A percentile compares a stretch with the other conserved stretches of the same genome.
Conservation (phyloP, 495 filamentous ascomycete species). For the Hypomontagnella monticulosa region DNA sequence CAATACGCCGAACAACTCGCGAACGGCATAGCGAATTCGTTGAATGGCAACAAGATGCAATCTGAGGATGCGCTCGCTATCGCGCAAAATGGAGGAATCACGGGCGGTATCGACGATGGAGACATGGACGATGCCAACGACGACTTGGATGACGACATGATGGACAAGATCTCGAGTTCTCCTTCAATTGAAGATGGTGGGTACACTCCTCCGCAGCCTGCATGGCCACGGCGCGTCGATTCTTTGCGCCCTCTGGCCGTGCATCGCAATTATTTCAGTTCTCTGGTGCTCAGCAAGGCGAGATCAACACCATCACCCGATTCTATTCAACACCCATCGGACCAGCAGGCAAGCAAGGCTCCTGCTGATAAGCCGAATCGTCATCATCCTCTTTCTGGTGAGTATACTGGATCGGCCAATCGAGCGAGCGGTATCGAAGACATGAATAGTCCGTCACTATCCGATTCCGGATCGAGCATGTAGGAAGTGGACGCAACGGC, state of each 20-base stretch:
- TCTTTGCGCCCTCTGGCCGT: constrained; percentile 50
- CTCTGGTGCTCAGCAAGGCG: constrained; percentile 41
- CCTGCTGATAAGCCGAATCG: constrained; percentile 43
- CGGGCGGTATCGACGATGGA: constrained; percentile 69
- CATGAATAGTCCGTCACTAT: constrained; percentile 34
- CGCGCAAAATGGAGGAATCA: constrained; percentile 62
- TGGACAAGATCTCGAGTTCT: constrained; percentile 97
- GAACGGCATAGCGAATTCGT: constrained; percentile 56
- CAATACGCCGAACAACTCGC: constrained; percentile 62
- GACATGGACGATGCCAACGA: constrained; percentile 77
- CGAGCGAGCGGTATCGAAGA: constrained; percentile 38
- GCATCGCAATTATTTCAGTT: constrained; percentile 41
- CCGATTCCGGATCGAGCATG: constrained; percentile 23
- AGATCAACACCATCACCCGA: constrained; percentile 65
- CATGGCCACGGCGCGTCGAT: constrained; percentile 53
- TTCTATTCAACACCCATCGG: constrained; percentile 56
- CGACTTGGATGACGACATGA: constrained; percentile 85
- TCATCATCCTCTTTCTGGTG: constrained; percentile 71
- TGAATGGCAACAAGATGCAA: constrained; percentile 58
- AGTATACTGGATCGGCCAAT: constrained; percentile 56
- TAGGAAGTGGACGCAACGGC: constrained; percentile 25
- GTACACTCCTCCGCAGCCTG: constrained; percentile 57
- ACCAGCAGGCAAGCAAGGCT: constrained; percentile 52
- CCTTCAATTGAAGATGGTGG: constrained; percentile 98
- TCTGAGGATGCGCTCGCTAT: constrained; percentile 64